Evolutionary conservation across 2,329 filamentous ascomycete genomes (phyloP).

Genomic region (Calonectria naviculata): DNA sequence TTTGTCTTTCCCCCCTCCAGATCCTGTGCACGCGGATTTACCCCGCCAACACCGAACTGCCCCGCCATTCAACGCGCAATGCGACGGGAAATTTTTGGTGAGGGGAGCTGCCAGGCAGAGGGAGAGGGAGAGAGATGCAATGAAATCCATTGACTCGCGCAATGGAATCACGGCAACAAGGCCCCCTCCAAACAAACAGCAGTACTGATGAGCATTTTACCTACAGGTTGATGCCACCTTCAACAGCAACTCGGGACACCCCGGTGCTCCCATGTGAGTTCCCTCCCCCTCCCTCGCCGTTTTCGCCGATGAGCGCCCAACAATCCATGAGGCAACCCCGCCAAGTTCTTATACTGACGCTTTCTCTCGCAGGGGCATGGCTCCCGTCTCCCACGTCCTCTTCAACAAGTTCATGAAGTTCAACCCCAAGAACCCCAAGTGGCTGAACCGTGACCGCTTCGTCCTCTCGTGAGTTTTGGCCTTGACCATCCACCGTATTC

Average conservation of each 20-base stretch:
- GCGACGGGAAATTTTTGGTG: constrained; percentile 24
- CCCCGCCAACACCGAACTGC: constrained; percentile 47
- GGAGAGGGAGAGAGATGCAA: background rate
- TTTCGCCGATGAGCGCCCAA: constrained; percentile 23
- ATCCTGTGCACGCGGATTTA: constrained; percentile 46
- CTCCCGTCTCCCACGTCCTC: constrained; percentile 94
- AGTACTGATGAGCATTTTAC: constrained; percentile 36
- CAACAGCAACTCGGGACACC: constrained; percentile 97
- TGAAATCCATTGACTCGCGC: background rate
- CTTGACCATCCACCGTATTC: background rate
- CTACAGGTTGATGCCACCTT: constrained; percentile 94
- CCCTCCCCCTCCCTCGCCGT: constrained; percentile 16
- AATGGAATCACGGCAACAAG: background rate
- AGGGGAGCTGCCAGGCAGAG: constrained; percentile 10
- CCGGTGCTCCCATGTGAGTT: constrained; percentile 92
- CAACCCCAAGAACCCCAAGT: constrained; percentile 99
- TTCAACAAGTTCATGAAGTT: constrained; percentile 99
- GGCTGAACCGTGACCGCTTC: constrained; percentile 98
- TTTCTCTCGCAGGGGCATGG: constrained; percentile 73
- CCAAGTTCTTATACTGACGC: constrained; percentile 45
- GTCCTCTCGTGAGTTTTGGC: constrained; percentile 88
- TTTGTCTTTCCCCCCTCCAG: constrained; percentile 42
- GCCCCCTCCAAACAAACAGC: background rate
- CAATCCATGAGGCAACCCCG: background rate
- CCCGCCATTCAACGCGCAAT: constrained; percentile 37